Conservation (phyloP, 2,329 filamentous ascomycete genomes). For the Celoporthe dispersa region DNA sequence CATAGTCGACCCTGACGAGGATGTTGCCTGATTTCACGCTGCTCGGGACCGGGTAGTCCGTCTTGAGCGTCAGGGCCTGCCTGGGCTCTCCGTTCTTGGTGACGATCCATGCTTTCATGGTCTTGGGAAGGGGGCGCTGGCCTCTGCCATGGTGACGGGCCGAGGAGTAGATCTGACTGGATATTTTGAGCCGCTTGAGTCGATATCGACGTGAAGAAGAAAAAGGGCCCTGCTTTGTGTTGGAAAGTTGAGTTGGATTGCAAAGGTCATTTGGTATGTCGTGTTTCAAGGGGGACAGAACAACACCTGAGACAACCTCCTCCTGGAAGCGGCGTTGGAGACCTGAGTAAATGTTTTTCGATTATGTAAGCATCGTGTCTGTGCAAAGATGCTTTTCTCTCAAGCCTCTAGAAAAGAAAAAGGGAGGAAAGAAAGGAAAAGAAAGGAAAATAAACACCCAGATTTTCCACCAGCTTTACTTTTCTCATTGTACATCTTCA, state of each 20-base stretch:
- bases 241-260: background rate
- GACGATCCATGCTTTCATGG: constrained; percentile 39
- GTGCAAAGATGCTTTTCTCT: no score
- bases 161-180: no score
- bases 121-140: constrained; percentile 28
- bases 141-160: constrained; percentile 16
- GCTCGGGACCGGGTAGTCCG: constrained; percentile 31
- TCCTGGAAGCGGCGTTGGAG: background rate
- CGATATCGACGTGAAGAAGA: no score
- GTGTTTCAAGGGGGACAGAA: constrained; percentile 9
- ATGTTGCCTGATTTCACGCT: constrained; percentile 33
- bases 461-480: no score
- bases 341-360: background rate
- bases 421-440: no score
- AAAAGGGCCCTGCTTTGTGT: background rate
- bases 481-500: no score
- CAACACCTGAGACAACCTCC: background rate
- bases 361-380: background rate
- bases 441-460: no score
- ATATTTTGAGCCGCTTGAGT: no score
- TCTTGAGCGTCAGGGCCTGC: constrained; percentile 35
- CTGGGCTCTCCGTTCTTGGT: constrained; percentile 35
- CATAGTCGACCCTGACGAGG: constrained; percentile 40
- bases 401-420: no score
- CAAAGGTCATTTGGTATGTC: background rate